A percentile compares a stretch with the other conserved stretches of the same genome.
These are phyloP conservation scores for Mucor racemosus DNA, from an alignment of 371 early-diverging fungal species.

Conservation along the genomic window DNA sequence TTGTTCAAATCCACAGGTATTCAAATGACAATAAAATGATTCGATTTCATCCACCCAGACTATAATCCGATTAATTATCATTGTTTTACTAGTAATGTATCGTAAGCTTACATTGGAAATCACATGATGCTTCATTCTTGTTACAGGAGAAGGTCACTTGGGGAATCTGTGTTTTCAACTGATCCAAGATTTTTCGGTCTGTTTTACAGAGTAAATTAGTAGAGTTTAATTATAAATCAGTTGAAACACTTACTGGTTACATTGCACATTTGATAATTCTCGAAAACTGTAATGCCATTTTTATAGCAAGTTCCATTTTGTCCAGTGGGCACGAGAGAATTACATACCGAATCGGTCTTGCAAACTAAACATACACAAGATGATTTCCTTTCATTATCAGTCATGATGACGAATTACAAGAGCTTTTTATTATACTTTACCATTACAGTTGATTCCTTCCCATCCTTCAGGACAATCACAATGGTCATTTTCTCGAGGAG, in stretches of 20 bases:
- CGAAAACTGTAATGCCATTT: slow-evolving; percentile 76
- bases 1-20: slow-evolving; percentile 61
- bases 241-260: slow-evolving; percentile 75
- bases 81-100: too few species aligned
- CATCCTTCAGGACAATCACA: slow-evolving; percentile 89
- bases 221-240: too few species aligned
- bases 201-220: neutral
- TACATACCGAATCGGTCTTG: slow-evolving; percentile 73
- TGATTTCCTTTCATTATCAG: slow-evolving; percentile 3
- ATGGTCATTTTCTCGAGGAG: slow-evolving; percentile 58
- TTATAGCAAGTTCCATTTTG: slow-evolving; percentile 86
- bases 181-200: slow-evolving; percentile 69
- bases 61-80: slow-evolving; percentile 14
- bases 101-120: slow-evolving; percentile 64
- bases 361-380: slow-evolving; percentile 64
- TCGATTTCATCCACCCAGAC: slow-evolving; percentile 82
- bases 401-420: neutral
- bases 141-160: slow-evolving; percentile 76
- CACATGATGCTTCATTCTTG: slow-evolving; percentile 57
- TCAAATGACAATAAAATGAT: slow-evolving; percentile 78
- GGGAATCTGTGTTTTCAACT: slow-evolving; percentile 65
- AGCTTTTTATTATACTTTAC: slow-evolving; percentile 41
- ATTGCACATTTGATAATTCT: slow-evolving; percentile 86
- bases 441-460: slow-evolving; percentile 92
- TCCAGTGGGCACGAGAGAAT: slow-evolving; percentile 73